These are phyloP conservation scores for Amphichorda felina DNA, from an alignment of 2,329 filamentous ascomycete genomes.

Conservation along the genomic window DNA sequence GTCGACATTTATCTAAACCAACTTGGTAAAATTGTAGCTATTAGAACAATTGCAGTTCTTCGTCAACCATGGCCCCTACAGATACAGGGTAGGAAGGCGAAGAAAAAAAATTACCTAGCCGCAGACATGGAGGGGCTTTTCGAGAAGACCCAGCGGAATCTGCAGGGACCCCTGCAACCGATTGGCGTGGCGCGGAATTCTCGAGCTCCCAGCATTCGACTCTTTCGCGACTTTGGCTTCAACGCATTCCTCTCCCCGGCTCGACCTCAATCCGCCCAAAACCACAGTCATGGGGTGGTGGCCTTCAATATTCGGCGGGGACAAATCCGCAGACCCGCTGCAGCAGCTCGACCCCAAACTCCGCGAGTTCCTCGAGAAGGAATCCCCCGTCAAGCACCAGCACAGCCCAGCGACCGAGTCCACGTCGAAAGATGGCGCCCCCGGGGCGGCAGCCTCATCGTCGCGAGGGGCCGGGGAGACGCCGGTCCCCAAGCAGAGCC, in stretches of 20 bases:
- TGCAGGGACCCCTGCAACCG: not conserved
- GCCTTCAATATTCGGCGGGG: constrained; percentile 38
- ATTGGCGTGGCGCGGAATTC: not conserved
- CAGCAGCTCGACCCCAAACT: constrained; percentile 71
- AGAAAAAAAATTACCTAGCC: too few relatives aligned
- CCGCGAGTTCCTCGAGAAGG: constrained; percentile 72
- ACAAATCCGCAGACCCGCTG: constrained; percentile 43
- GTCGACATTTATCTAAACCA: too few relatives aligned
- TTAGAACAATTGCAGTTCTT: too few relatives aligned
- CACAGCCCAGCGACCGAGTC: constrained; percentile 7
- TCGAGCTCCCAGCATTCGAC: not conserved
- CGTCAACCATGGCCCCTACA: too few relatives aligned
- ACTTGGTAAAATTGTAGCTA: too few relatives aligned
- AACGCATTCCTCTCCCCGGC: not conserved
- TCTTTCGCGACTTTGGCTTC: not conserved
- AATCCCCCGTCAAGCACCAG: constrained; percentile 63
- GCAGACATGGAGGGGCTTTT: too few relatives aligned
- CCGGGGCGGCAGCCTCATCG: not conserved
- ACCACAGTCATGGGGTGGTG: constrained; percentile 42
- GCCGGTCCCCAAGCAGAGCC: constrained; percentile 34
- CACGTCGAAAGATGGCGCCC: not conserved
- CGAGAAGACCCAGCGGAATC: not conserved
- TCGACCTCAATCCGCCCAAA: not conserved
- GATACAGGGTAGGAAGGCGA: too few relatives aligned
- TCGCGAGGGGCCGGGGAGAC: too few relatives aligned